These are phyloP conservation scores for Mrakiaceae sp. DNA, from an alignment of 1,284 basidiomycete genomes.

Conservation along the genomic window DNA sequence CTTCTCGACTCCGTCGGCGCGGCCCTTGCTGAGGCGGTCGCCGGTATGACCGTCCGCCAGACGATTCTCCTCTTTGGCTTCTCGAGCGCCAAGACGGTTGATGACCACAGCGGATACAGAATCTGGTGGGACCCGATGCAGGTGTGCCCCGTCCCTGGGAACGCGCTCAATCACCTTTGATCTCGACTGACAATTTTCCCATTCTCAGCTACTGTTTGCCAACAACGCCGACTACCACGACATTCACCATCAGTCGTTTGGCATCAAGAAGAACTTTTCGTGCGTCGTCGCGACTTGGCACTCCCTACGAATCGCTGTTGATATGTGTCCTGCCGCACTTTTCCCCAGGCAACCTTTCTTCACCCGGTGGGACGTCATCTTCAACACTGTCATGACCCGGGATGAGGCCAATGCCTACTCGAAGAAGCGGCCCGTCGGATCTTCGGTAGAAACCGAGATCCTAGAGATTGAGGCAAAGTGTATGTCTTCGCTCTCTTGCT, in stretches of 20 bases:
- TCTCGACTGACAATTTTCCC: not conserved
- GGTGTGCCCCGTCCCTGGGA: not conserved
- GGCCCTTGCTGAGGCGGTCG: constrained; percentile 57
- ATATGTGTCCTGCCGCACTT: constrained; percentile 12
- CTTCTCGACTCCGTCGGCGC: constrained; percentile 79
- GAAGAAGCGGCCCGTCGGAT: constrained; percentile 13
- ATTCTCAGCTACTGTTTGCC: constrained; percentile 66
- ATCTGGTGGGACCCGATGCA: constrained; percentile 67
- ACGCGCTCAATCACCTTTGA: not conserved
- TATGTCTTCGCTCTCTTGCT: too few relatives aligned
- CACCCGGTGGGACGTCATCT: constrained; percentile 67
- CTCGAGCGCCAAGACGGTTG: constrained; percentile 83
- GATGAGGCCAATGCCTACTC: constrained; percentile 25
- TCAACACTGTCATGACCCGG: constrained; percentile 61
- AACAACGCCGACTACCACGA: constrained; percentile 98
- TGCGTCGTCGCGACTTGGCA: constrained; percentile 29
- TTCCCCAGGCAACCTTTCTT: constrained; percentile 27
- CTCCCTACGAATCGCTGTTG: not conserved
- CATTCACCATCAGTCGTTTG: constrained; percentile 88
- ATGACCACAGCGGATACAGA: constrained; percentile 90
- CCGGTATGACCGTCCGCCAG: constrained; percentile 66
- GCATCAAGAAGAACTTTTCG: constrained; percentile 91
- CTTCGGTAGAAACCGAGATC: constrained; percentile 9
- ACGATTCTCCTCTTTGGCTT: constrained; percentile 66
- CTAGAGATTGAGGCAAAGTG: constrained; percentile 9